A percentile compares a stretch with the other conserved stretches of the same genome.
Conservation (phyloP, 2,329 filamentous ascomycete genomes). For the Boeremia lycopersici region DNA sequence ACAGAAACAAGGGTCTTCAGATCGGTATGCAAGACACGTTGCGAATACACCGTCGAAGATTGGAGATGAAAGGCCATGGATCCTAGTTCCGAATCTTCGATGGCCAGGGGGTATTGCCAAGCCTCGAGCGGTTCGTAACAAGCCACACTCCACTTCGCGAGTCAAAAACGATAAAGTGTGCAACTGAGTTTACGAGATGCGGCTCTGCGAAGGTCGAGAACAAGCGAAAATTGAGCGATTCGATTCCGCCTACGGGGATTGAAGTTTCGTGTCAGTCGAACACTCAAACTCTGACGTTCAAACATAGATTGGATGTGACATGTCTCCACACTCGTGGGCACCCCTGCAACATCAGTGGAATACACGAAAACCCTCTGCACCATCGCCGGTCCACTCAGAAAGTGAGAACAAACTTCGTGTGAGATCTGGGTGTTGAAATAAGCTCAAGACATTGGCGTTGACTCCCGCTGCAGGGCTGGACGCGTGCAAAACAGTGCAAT, state of each 20-base stretch:
- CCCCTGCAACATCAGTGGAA: constrained; percentile 1
- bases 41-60: neutral
- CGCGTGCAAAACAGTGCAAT: constrained; percentile 18
- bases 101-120: constrained; percentile 14
- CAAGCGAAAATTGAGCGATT: constrained; percentile 3
- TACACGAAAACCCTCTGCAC: neutral
- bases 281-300: constrained; percentile 5
- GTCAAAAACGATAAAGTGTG: constrained; percentile 15
- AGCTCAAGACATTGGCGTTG: constrained; percentile 28
- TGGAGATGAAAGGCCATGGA: constrained; percentile 16
- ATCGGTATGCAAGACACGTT: constrained; percentile 2
- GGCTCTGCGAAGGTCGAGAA: constrained; percentile 14
- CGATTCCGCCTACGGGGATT: constrained; percentile 2
- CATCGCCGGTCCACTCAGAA: neutral
- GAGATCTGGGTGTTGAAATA: constrained; percentile 23
- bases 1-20: constrained; percentile 4
- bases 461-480: constrained; percentile 26
- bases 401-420: neutral
- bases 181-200: constrained; percentile 15
- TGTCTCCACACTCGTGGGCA: neutral
- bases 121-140: constrained; percentile 10
- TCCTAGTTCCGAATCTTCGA: constrained; percentile 15
- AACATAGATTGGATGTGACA: neutral
- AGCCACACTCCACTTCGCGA: constrained; percentile 17
- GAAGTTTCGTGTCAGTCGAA: constrained; percentile 7